Evolutionary conservation across 495 filamentous ascomycete species (phyloP), one percentile per base, ranked within the genome.

Genomic region (Aspergillus affinis): DNA sequence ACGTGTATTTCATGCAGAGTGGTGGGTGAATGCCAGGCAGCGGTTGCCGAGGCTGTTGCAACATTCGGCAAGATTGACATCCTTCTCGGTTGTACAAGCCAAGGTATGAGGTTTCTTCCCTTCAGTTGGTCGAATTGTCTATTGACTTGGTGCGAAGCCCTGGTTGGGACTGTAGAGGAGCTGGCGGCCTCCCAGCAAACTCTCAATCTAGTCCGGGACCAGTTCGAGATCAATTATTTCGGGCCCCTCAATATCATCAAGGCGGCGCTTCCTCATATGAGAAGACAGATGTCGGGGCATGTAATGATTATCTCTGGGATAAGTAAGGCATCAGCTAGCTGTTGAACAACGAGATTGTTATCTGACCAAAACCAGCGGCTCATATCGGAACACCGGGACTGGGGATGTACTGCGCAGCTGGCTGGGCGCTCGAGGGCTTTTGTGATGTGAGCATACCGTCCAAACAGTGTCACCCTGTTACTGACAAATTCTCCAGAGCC

Each of bases 361-460:
- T 21, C 59, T 73, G 57, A 77, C 60, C 20, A 55, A 7, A 21
- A 52, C 26, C 50, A 85, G 81, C 90, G 30, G 92, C 90, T 6
- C 91, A 96, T 73, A 88, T 98, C 63, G 94, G 93, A 27, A 97
- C 93, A 3, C 94, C 94, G 0, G 91, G 92, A 15, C 84, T 98
- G 71, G 84, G 90, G 48, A 89, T 94, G 81, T 95, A 94, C 71
- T 92, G 90, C 65, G 92, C 94, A 48, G 87, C 91, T 23, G 91
- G 90, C 46, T 97, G 95, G 92, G 94, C 93, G 8, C 83, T 98
- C 6, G 94, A 98, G 74, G 94, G 94, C n/a, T 97, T 94, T 72
- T 96, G 92, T 75, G 93, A 97, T 73, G 83, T 85, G 62, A 59
- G 78, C 61, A 41, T 41, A 17, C 18, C 23, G 1, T n/a, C 50